Percentiles rank a stretch among this genome's conserved stretches.
Evolutionary conservation across 352 stramenopile genomes (phyloP).

Genomic region (Phytophthora boehmeriae): DNA sequence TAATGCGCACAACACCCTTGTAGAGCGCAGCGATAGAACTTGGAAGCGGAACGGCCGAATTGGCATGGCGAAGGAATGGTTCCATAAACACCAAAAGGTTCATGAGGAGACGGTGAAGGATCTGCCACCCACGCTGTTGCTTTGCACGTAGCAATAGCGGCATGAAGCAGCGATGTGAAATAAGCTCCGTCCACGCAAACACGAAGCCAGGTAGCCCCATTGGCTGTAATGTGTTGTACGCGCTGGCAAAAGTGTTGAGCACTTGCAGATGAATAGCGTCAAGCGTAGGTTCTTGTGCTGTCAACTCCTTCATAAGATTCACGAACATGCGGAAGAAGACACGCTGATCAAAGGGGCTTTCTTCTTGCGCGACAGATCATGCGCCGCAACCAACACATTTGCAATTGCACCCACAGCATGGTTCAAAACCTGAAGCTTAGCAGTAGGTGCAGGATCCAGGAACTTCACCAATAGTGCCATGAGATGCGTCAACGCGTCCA

Average conservation of each 20-base stretch:
- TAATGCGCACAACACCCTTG: slow-evolving; percentile 97
- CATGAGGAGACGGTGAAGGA: slow-evolving; percentile 97
- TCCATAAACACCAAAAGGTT: slow-evolving; percentile 99
- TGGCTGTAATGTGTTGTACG: slow-evolving; percentile 97
- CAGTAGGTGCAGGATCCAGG: slow-evolving; percentile 84
- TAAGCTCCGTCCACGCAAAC: slow-evolving; percentile 98
- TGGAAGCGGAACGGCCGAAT: slow-evolving; percentile 77
- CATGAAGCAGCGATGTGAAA: slow-evolving; percentile 98
- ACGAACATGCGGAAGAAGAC: slow-evolving; percentile 99
- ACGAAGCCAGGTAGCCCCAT: slow-evolving; percentile 96
- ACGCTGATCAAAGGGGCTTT: slow-evolving; percentile 95
- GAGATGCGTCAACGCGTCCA: slow-evolving; percentile 97
- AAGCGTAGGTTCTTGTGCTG: slow-evolving; percentile 92
- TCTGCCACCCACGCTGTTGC: slow-evolving; percentile 96
- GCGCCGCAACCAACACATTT: slow-evolving; percentile 92
- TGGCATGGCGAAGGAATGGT: slow-evolving; percentile 92
- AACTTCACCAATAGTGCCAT: slow-evolving; percentile 97
- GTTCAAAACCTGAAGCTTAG: slow-evolving; percentile 92
- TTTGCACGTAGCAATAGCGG: slow-evolving; percentile 95
- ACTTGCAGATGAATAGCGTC: slow-evolving; percentile 95
- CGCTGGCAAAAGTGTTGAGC: slow-evolving; percentile 96
- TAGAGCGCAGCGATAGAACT: slow-evolving; percentile 96
- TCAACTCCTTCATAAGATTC: slow-evolving; percentile 98
- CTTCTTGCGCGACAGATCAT: slow-evolving; percentile 85
- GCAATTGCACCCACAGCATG: slow-evolving; percentile 95